Evolutionary conservation across 768 basidiomycete genomes (phyloP).

Genomic region (Boletus patriciae): DNA sequence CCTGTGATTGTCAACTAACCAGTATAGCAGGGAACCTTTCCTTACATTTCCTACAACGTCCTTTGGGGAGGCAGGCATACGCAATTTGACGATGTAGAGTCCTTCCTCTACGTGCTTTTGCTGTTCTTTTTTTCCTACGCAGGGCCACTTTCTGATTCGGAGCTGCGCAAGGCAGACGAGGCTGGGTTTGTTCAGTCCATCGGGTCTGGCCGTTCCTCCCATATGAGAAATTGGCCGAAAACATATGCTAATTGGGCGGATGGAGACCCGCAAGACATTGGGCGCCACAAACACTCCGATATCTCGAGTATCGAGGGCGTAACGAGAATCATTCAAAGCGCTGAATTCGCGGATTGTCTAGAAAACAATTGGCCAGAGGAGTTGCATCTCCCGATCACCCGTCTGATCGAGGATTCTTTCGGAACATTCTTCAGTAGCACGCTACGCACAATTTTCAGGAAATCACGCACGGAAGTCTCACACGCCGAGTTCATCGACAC

Average conservation of each 20-base stretch:
- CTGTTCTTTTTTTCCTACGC: conserved; percentile 3
- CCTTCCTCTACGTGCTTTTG: not conserved
- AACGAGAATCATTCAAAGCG: not conserved
- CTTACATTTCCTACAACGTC: not conserved
- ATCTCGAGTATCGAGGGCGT: not conserved
- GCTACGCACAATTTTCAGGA: not conserved
- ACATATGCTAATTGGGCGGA: not conserved
- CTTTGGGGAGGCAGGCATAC: not conserved
- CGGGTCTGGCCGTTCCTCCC: not conserved
- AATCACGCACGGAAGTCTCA: not conserved
- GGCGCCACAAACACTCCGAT: no score
- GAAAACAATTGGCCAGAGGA: not conserved
- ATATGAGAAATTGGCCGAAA: not conserved
- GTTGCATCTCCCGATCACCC: not conserved
- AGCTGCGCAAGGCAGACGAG: not conserved
- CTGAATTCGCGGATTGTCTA: not conserved
- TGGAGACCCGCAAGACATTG: not conserved
- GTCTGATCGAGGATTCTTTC: not conserved
- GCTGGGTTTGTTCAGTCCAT: not conserved
- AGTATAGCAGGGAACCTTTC: not conserved
- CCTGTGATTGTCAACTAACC: no score
- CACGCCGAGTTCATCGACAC: not conserved
- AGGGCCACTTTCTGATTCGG: not conserved
- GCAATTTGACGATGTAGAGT: conserved; percentile 1
- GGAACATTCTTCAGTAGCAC: not conserved